These are phyloP conservation scores for Ichthyophonus hoferi DNA, from an alignment of 208 protist genomes.

Conservation along the genomic window DNA sequence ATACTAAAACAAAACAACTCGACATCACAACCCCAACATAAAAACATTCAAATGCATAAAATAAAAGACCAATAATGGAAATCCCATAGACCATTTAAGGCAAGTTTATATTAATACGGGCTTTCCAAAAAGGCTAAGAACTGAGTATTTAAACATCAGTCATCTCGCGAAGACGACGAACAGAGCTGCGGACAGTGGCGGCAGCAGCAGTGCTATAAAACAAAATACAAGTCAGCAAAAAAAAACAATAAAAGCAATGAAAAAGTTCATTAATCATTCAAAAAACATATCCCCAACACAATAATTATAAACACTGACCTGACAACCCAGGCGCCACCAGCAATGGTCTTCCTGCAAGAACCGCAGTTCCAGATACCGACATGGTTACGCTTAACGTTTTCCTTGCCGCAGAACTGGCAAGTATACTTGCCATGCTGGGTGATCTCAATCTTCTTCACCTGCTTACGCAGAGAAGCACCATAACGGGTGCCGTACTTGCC, in stretches of 20 bases:
- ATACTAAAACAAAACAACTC: too few species aligned
- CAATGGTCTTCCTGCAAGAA: slow-evolving; percentile 88
- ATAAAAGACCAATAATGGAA: too few species aligned
- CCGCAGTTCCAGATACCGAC: slow-evolving; percentile 98
- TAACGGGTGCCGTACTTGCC: slow-evolving; percentile 98
- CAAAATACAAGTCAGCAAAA: slow-evolving; percentile 30
- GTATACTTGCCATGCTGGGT: slow-evolving; percentile 95
- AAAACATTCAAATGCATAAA: too few species aligned
- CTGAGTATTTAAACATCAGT: slow-evolving; percentile 53
- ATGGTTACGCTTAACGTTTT: slow-evolving; percentile 85
- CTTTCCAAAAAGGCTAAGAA: too few species aligned
- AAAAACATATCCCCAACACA: too few species aligned
- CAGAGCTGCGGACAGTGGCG: slow-evolving; percentile 86
- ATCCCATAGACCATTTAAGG: too few species aligned
- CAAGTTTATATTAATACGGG: too few species aligned
- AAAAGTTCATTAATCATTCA: too few species aligned
- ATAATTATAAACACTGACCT: slow-evolving; percentile 48
- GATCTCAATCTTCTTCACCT: slow-evolving; percentile 96
- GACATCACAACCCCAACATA: too few species aligned
- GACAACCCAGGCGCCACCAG: slow-evolving; percentile 94
- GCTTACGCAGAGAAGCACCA: slow-evolving; percentile 95
- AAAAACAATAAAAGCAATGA: background rate
- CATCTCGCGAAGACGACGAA: slow-evolving; percentile 94
- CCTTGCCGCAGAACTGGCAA: slow-evolving; percentile 97
- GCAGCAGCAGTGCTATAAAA: slow-evolving; percentile 83